Percentiles rank a stretch among this genome's conserved stretches.
phyloP scores from a whole-genome alignment of 2,329 filamentous ascomycete species.

The Colletotrichum sp. region DNA sequence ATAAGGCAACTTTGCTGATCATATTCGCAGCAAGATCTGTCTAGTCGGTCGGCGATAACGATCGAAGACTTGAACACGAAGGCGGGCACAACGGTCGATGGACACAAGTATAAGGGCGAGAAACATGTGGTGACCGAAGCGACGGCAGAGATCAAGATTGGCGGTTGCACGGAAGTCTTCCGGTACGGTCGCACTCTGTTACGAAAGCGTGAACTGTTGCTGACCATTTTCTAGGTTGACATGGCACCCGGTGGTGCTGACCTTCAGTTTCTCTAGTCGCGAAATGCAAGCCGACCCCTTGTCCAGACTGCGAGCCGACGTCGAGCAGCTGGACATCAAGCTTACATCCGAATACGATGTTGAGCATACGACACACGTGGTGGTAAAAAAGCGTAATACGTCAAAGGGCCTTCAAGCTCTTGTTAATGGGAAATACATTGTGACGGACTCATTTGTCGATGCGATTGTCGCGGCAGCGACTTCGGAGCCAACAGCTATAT shows the following conservation, averaged over 20 bases:
- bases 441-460: slow-evolving; percentile 75
- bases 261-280: slow-evolving; percentile 77
- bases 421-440: slow-evolving; percentile 79
- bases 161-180: slow-evolving; percentile 69
- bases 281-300: slow-evolving; percentile 72
- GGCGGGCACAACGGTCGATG: slow-evolving; percentile 81
- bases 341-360: slow-evolving; percentile 74
- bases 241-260: slow-evolving; percentile 83
- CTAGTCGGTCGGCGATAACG: slow-evolving; percentile 70
- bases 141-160: slow-evolving; percentile 72
- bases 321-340: slow-evolving; percentile 91
- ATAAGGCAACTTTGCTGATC: background rate
- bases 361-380: slow-evolving; percentile 80
- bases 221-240: slow-evolving; percentile 58
- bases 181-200: slow-evolving; percentile 41
- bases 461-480: slow-evolving; percentile 68
- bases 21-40: slow-evolving; percentile 58
- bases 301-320: slow-evolving; percentile 61
- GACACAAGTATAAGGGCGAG: slow-evolving; percentile 68
- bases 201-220: background rate
- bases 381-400: slow-evolving; percentile 89
- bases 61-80: slow-evolving; percentile 85
- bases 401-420: slow-evolving; percentile 86
- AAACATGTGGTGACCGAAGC: slow-evolving; percentile 57
- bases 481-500: slow-evolving; percentile 53